A percentile compares a stretch with the other conserved stretches of the same genome.
These are phyloP conservation scores for Apophysomyces ossiformis DNA, from an alignment of 371 early-diverging fungal species.

Conservation along the genomic window DNA sequence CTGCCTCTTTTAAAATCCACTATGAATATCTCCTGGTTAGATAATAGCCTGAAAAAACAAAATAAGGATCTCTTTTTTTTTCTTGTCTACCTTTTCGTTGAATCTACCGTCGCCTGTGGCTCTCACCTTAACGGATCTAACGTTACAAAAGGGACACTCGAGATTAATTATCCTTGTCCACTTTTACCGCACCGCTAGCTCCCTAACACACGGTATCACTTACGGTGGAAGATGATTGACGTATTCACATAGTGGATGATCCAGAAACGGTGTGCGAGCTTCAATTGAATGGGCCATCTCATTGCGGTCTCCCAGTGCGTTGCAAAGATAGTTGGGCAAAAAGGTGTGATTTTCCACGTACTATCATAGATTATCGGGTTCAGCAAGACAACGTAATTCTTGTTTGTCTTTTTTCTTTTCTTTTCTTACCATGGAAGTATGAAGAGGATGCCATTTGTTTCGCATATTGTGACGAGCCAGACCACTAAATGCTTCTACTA, in stretches of 20 bases:
- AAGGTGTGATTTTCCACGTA: constrained; percentile 28
- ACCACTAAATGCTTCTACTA: constrained; percentile 21
- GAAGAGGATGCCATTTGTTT: constrained; percentile 31
- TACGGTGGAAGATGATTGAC: constrained; percentile 29
- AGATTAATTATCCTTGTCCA: not conserved
- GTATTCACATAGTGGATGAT: constrained; percentile 28
- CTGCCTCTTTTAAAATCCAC: constrained; percentile 31
- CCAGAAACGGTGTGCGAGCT: constrained; percentile 33
- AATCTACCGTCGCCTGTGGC: constrained; percentile 16
- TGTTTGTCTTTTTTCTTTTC: not conserved
- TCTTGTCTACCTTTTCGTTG: constrained; percentile 21
- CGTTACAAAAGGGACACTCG: not conserved
- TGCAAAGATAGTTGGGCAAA: constrained; percentile 26
- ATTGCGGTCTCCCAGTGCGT: constrained; percentile 28
- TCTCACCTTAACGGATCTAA: constrained; percentile 24
- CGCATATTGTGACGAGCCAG: constrained; percentile 23
- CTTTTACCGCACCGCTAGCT: not conserved
- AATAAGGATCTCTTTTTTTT: not conserved
- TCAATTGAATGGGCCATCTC: constrained; percentile 36
- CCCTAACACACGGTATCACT: not conserved
- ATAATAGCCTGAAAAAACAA: not conserved
- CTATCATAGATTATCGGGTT: not conserved
- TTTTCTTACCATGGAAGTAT: constrained; percentile 21
- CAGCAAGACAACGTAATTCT: too few relatives aligned
- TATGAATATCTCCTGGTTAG: not conserved